Conservation (phyloP, 1,284 basidiomycete genomes). For the Veloboletus limbatus region DNA sequence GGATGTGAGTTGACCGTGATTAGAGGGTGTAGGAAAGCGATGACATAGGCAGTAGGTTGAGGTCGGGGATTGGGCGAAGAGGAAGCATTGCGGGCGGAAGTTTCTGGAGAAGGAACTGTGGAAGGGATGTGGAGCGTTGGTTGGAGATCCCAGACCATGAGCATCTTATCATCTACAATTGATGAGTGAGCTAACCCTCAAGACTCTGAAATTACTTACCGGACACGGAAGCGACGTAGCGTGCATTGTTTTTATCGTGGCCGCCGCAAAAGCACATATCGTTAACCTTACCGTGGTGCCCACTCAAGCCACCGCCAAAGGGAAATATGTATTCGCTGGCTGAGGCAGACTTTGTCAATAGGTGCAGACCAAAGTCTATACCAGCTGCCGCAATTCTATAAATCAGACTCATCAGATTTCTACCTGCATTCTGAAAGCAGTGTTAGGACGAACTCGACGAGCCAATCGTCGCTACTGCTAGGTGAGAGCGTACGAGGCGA, state of each 20-base stretch:
- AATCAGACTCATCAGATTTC: constrained; percentile 4
- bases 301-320: constrained; percentile 74
- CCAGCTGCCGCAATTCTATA: constrained; percentile 63
- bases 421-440: neutral
- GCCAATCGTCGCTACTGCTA: constrained; percentile 59
- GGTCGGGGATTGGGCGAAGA: constrained; percentile 37
- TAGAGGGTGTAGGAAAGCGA: constrained; percentile 67
- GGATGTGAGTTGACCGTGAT: constrained; percentile 68
- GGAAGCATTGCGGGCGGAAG: constrained; percentile 13
- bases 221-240: constrained; percentile 77
- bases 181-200: constrained; percentile 4
- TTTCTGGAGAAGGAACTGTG: constrained; percentile 30
- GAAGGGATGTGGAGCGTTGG: constrained; percentile 47
- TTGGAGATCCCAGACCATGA: constrained; percentile 80
- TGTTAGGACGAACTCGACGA: constrained; percentile 57
- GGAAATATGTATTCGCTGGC: constrained; percentile 54
- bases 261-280: constrained; percentile 77
- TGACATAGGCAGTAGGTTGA: constrained; percentile 73
- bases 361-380: constrained; percentile 64
- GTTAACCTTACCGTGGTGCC: constrained; percentile 71
- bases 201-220: constrained; percentile 40
- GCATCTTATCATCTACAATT: constrained; percentile 67
- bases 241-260: constrained; percentile 55
- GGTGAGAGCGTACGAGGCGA: constrained; percentile 68
- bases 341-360: constrained; percentile 55